A percentile compares a stretch with the other conserved stretches of the same genome.
Conservation (phyloP, 1,284 basidiomycete species). For the Apiotrichum siamense region DNA sequence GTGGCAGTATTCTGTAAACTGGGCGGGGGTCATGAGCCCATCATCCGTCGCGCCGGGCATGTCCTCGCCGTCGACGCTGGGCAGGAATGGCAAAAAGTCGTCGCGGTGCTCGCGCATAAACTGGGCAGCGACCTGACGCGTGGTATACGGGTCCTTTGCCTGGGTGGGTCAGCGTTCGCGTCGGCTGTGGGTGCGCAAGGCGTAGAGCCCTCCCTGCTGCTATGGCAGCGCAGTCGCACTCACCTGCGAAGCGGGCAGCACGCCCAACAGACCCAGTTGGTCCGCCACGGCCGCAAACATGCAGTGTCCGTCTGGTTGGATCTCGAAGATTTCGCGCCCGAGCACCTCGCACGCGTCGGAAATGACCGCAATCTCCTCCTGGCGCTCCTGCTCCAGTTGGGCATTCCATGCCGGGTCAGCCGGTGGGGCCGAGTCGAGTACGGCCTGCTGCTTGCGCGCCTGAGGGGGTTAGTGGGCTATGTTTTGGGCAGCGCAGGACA, state of each 20-base stretch:
- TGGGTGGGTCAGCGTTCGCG: constrained; percentile 1
- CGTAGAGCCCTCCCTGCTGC: too few species aligned
- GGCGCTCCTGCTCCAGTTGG: constrained; percentile 61
- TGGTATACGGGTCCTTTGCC: constrained; percentile 36
- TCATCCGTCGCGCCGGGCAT: constrained; percentile 60
- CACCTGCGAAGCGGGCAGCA: constrained; percentile 33
- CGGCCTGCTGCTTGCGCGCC: constrained; percentile 68
- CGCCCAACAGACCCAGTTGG: constrained; percentile 51
- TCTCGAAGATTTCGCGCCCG: constrained; percentile 67
- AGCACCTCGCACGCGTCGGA: constrained; percentile 61
- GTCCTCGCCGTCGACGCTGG: constrained; percentile 69
- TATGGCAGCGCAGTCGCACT: too few species aligned
- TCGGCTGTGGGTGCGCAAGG: background rate
- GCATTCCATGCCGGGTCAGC: constrained; percentile 61
- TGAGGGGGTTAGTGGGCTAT: constrained; percentile 47
- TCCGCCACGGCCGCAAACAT: constrained; percentile 89
- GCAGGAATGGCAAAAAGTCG: constrained; percentile 91
- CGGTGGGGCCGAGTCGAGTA: constrained; percentile 58
- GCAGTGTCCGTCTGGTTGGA: constrained; percentile 92
- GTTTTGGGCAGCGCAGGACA: too few species aligned
- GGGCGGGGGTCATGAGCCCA: constrained; percentile 64
- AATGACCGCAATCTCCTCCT: constrained; percentile 68
- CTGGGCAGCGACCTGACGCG: constrained; percentile 66
- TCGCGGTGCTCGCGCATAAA: constrained; percentile 80
- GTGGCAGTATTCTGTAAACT: constrained; percentile 73